Evolutionary conservation across 2,329 filamentous ascomycete species (phyloP).

Genomic region (Arthrobotrys pseudoclavata): DNA sequence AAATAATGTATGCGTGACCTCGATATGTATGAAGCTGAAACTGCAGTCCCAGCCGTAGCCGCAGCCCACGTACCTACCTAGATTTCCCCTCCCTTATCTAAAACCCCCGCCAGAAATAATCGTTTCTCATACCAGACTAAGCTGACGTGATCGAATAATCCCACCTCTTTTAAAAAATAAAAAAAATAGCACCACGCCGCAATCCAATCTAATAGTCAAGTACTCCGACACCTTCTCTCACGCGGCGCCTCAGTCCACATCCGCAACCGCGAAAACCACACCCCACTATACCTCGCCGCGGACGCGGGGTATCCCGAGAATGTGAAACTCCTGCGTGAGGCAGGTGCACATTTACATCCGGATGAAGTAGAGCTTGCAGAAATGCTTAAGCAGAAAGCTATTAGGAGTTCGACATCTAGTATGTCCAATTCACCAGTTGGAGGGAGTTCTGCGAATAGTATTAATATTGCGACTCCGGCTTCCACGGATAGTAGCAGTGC

Average conservation of each 20-base stretch:
- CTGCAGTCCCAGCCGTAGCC: conserved; percentile 33
- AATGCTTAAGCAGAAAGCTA: conserved; percentile 57
- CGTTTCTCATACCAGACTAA: not conserved
- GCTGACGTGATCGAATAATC: conserved; percentile 39
- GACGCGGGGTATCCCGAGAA: conserved; percentile 72
- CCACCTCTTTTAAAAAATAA: conserved; percentile 1
- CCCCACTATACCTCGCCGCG: conserved; percentile 75
- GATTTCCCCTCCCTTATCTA: not conserved
- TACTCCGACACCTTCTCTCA: conserved; percentile 73
- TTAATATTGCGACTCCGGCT: not conserved
- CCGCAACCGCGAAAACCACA: conserved; percentile 76
- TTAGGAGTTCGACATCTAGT: conserved; percentile 51
- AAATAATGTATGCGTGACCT: conserved; percentile 26
- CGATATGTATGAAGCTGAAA: conserved; percentile 17
- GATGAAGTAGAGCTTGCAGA: conserved; percentile 67
- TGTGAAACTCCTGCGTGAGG: conserved; percentile 71
- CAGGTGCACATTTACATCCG: conserved; percentile 74
- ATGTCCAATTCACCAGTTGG: conserved; percentile 50
- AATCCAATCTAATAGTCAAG: conserved; percentile 69
- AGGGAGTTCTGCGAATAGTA: conserved; percentile 35
- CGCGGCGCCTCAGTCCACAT: conserved; percentile 77
- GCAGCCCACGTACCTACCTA: conserved; percentile 22
- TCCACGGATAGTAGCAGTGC: not conserved
- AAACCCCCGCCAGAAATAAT: conserved; percentile 1
- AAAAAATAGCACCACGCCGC: conserved; percentile 65